Evolutionary conservation across 75 land plant species (phyloP), one percentile per base, ranked within the genome.

Genomic region (Azolla pinnata): DNA sequence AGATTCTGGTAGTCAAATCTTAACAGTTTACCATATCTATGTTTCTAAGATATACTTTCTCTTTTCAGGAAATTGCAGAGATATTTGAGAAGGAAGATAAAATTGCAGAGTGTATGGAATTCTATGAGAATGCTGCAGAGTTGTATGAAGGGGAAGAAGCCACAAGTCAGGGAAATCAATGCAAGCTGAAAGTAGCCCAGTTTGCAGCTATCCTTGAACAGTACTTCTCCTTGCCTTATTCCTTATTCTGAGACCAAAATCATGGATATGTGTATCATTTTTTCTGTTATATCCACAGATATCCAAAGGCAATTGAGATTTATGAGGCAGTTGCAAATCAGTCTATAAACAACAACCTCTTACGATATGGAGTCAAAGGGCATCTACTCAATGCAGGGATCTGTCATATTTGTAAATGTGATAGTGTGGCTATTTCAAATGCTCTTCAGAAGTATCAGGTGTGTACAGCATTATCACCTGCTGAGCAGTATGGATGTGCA

Each of bases 181-280:
- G 98, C 77, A 85, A 75, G 73, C 84, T 79, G 46, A 93, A 88
- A 71, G 84, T 93, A 60, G 98, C 96, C 14, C 87, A 93, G 59
- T 83, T 75, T 64, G 86, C 96, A 68, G 93, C 98, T 44, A 82
- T 85, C 62, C 62, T 86, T 31, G 84, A 88, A 70, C 79, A 88
- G 98, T 93, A n/a, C n/a, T n/a, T n/a, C n/a, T n/a, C n/a, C n/a
- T n/a, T n/a, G n/a, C n/a, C n/a, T n/a, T n/a, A n/a, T n/a, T n/a
- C n/a, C n/a, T n/a, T n/a, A n/a, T n/a, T n/a, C n/a, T n/a, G n/a
- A n/a, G n/a, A n/a, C n/a, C n/a, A n/a, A n/a, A n/a, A n/a, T n/a
- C n/a, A n/a, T n/a, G n/a, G n/a, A n/a, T n/a, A n/a, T n/a, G n/a
- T n/a, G n/a, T n/a, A n/a, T n/a, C n/a, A n/a, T n/a, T n/a, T n/a